These are phyloP conservation scores for Corchorus capsularis DNA, from an alignment of 345 rosid species.

Conservation along the genomic window DNA sequence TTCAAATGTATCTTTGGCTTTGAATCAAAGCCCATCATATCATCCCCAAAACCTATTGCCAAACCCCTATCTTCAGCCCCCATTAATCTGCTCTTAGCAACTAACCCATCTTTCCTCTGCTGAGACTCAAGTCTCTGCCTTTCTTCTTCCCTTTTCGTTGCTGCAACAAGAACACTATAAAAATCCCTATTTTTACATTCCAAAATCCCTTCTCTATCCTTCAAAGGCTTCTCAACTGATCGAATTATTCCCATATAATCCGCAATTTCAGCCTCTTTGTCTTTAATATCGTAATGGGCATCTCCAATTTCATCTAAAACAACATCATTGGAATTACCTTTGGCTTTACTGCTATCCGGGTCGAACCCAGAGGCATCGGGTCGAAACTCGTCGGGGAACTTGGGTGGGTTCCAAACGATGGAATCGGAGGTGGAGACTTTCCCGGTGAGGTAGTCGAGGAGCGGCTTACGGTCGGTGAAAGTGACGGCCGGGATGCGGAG, in stretches of 20 bases:
- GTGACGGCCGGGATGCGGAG: constrained; percentile 69
- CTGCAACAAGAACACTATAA: constrained; percentile 66
- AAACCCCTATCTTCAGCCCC: constrained; percentile 80
- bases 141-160: constrained; percentile 87
- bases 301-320: constrained; percentile 34
- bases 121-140: constrained; percentile 87
- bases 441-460: constrained; percentile 83
- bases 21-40: constrained; percentile 52
- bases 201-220: constrained; percentile 69
- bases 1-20: constrained; percentile 72
- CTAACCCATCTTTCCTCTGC: constrained; percentile 94
- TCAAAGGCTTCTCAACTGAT: constrained; percentile 70
- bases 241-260: constrained; percentile 48
- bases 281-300: constrained; percentile 17
- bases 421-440: constrained; percentile 64
- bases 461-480: constrained; percentile 79
- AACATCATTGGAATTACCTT: constrained; percentile 19
- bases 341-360: constrained; percentile 18
- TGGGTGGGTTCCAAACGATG: constrained; percentile 37
- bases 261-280: constrained; percentile 19
- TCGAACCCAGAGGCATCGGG: constrained; percentile 41
- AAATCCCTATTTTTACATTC: constrained; percentile 81
- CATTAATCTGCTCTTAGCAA: constrained; percentile 85
- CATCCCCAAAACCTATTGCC: constrained; percentile 65
- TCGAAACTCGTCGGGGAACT: constrained; percentile 53